Conservation (phyloP, 768 basidiomycete genomes). For the Psilocybe azurescens region DNA sequence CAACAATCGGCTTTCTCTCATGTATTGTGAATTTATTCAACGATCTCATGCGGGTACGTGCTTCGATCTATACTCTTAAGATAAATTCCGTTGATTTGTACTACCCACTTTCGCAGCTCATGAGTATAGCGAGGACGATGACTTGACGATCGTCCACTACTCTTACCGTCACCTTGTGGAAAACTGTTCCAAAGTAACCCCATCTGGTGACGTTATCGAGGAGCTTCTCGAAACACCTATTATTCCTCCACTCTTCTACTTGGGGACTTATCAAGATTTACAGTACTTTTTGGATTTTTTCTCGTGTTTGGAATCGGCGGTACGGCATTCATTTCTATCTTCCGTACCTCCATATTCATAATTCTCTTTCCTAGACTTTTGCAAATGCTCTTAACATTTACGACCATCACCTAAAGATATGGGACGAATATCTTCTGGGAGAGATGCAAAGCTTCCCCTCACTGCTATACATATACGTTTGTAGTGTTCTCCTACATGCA, state of each 20-base stretch:
- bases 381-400: not conserved
- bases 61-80: no score
- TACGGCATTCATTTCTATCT: not conserved
- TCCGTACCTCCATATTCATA: not conserved
- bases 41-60: not conserved
- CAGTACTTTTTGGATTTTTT: constrained; percentile 3
- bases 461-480: constrained; percentile 3
- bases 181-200: not conserved
- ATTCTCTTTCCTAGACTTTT: not conserved
- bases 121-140: constrained; percentile 1
- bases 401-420: not conserved
- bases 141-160: not conserved
- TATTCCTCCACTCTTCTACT: not conserved
- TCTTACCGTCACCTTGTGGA: constrained; percentile 2
- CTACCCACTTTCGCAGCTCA: not conserved
- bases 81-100: no score
- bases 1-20: not conserved
- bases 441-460: constrained; percentile 2
- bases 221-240: constrained; percentile 1
- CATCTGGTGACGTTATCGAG: not conserved
- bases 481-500: not conserved
- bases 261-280: constrained; percentile 3
- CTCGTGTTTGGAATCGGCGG: not conserved
- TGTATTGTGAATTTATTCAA: constrained; percentile 3
- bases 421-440: constrained; percentile 3